These are phyloP conservation scores for Paramecium sexaurelia DNA, from an alignment of 73 alveolate genomes.

Conservation along the genomic window DNA sequence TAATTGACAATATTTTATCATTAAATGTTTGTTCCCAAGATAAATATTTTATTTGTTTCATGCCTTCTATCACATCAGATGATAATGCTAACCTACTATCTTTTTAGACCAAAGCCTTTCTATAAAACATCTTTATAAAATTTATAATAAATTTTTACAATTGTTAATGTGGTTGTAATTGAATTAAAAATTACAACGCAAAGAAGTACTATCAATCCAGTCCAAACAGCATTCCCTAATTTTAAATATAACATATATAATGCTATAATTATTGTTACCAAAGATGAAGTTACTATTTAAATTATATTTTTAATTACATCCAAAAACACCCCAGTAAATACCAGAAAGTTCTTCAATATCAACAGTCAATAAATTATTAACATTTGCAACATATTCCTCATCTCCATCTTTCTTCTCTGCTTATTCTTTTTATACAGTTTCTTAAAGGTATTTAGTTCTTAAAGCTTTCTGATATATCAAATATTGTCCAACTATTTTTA, in stretches of 20 bases:
- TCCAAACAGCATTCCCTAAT: constrained; percentile 53
- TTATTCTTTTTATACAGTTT: background rate
- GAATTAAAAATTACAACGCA: constrained; percentile 16
- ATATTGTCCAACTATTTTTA: constrained; percentile 43
- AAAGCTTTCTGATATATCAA: constrained; percentile 20
- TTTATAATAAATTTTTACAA: background rate
- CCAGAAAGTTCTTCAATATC: constrained; percentile 49
- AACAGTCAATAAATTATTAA: constrained; percentile 58
- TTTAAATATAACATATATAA: constrained; percentile 28
- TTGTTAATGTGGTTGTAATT: background rate
- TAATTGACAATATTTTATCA: constrained; percentile 46
- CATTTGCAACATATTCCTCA: constrained; percentile 58
- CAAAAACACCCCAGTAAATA: constrained; percentile 57
- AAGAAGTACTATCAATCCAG: constrained; percentile 32
- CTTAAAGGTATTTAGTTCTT: constrained; percentile 39
- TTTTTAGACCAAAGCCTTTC: constrained; percentile 10
- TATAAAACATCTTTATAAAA: constrained; percentile 13
- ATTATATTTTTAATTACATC: background rate
- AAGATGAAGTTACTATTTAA: background rate
- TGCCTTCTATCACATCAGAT: constrained; percentile 67
- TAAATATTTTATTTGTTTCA: constrained; percentile 61
- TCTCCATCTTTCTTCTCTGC: constrained; percentile 51
- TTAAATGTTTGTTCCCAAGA: constrained; percentile 65
- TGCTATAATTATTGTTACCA: constrained; percentile 8
- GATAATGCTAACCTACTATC: constrained; percentile 61